These are phyloP conservation scores for Didymella sp. DNA, from an alignment of 2,329 filamentous ascomycete genomes.

Conservation along the genomic window DNA sequence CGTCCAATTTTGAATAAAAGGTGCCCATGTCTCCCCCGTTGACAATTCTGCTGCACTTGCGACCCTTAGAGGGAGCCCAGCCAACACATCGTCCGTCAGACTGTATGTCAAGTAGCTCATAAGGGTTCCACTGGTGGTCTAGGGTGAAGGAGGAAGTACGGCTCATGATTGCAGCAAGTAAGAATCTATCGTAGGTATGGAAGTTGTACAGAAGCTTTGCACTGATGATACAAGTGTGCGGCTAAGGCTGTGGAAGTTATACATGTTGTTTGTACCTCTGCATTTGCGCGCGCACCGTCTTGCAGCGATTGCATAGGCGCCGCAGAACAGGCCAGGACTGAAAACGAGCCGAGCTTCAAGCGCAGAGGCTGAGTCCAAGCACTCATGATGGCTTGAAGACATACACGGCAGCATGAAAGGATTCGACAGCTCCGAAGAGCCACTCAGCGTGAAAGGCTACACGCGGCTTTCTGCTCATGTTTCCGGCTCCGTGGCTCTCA, in stretches of 20 bases:
- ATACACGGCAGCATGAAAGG: background rate
- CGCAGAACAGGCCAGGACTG: background rate
- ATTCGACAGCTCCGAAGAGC: background rate
- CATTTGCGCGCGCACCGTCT: no score
- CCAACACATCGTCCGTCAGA: slow-evolving; percentile 21
- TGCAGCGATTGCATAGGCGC: background rate
- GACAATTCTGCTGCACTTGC: slow-evolving; percentile 19
- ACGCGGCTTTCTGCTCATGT: background rate
- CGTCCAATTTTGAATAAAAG: slow-evolving; percentile 4
- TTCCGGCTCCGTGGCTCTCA: background rate
- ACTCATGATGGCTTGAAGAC: background rate
- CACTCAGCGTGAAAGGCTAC: background rate
- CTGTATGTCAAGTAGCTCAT: slow-evolving; percentile 17
- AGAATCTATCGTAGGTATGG: background rate
- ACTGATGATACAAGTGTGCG: background rate
- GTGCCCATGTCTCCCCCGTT: background rate
- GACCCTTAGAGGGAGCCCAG: slow-evolving; percentile 15
- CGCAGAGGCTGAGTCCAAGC: slow-evolving; percentile 2
- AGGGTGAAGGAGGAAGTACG: background rate
- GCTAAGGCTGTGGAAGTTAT: background rate
- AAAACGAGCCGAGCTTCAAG: background rate
- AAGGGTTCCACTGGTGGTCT: slow-evolving; percentile 17
- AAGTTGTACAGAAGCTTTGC: no score
- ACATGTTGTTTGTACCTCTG: background rate
- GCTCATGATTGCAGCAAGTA: background rate